phyloP scores from a whole-genome alignment of 305 asterid species.

The Striga hermonthica region DNA sequence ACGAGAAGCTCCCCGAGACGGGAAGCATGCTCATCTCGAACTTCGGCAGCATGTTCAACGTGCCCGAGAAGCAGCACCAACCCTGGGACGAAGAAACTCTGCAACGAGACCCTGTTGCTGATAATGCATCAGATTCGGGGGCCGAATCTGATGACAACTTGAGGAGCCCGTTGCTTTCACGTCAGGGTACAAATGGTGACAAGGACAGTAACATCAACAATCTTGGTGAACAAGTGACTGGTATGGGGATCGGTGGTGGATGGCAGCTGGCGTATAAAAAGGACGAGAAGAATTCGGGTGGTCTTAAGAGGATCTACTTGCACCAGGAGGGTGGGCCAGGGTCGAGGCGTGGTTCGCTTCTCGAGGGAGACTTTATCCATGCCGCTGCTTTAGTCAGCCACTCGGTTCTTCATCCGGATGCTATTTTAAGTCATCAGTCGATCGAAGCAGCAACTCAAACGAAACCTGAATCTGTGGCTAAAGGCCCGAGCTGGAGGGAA shows the following conservation, averaged over 20 bases:
- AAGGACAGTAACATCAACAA: constrained; percentile 35
- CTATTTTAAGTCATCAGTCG: constrained; percentile 43
- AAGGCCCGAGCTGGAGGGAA: constrained; percentile 65
- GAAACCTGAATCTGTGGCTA: constrained; percentile 39
- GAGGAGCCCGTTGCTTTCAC: constrained; percentile 75
- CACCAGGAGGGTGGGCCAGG: constrained; percentile 73
- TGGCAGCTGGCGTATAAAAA: constrained; percentile 91
- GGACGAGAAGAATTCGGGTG: constrained; percentile 59
- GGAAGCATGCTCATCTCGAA: constrained; percentile 78
- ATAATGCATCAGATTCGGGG: constrained; percentile 52
- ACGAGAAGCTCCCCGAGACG: constrained; percentile 63
- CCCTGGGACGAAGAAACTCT: constrained; percentile 78
- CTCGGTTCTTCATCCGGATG: constrained; percentile 65
- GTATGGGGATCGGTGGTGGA: constrained; percentile 94
- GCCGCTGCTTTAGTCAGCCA: constrained; percentile 93
- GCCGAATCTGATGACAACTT: constrained; percentile 73
- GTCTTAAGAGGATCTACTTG: constrained; percentile 75
- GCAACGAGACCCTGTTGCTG: constrained; percentile 36
- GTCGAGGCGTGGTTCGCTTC: constrained; percentile 64
- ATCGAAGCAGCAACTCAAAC: constrained; percentile 51
- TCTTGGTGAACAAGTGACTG: constrained; percentile 47
- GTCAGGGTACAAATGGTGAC: constrained; percentile 50
- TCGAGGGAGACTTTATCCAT: constrained; percentile 58
- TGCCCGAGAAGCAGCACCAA: constrained; percentile 54
- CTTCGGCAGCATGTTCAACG: constrained; percentile 77